Conservation (phyloP, 148 eudicot genomes). For the Hydrangea macrophylla region DNA sequence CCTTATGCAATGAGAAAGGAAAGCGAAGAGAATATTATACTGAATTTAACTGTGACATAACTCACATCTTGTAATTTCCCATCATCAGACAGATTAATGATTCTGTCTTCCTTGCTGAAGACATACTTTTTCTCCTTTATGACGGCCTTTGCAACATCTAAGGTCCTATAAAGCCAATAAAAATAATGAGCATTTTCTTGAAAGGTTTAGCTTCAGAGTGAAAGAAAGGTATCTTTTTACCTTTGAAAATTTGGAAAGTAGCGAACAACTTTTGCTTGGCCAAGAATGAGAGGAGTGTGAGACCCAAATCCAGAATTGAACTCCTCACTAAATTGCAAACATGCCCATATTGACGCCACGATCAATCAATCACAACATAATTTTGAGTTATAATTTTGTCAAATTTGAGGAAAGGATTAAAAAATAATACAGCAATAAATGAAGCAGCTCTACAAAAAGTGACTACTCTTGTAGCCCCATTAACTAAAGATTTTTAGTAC, state of each 20-base stretch:
- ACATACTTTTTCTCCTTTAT: constrained; percentile 75
- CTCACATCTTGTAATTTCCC: constrained; percentile 80
- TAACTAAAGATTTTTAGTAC: too few relatives aligned
- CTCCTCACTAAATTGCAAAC: constrained; percentile 72
- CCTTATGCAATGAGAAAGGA: neutral
- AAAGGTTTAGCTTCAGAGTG: neutral
- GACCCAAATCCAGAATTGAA: constrained; percentile 96
- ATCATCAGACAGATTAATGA: constrained; percentile 60
- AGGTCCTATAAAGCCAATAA: constrained; percentile 51
- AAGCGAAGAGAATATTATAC: neutral
- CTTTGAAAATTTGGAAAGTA: constrained; percentile 76
- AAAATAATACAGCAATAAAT: neutral
- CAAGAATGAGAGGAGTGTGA: constrained; percentile 84
- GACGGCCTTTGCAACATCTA: constrained; percentile 73
- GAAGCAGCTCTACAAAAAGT: neutral
- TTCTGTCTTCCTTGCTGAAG: constrained; percentile 61
- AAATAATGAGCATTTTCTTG: constrained; percentile 11
- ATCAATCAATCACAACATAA: constrained; percentile 5
- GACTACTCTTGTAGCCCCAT: neutral
- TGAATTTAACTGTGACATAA: constrained; percentile 9
- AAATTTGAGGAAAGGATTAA: neutral
- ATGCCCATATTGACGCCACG: constrained; percentile 5
- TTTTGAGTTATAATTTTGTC: neutral
- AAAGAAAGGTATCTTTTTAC: constrained; percentile 36
- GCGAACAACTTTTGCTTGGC: constrained; percentile 88